Evolutionary conservation across 306 rosid genomes (phyloP).

Genomic region (Prosopis cineraria): DNA sequence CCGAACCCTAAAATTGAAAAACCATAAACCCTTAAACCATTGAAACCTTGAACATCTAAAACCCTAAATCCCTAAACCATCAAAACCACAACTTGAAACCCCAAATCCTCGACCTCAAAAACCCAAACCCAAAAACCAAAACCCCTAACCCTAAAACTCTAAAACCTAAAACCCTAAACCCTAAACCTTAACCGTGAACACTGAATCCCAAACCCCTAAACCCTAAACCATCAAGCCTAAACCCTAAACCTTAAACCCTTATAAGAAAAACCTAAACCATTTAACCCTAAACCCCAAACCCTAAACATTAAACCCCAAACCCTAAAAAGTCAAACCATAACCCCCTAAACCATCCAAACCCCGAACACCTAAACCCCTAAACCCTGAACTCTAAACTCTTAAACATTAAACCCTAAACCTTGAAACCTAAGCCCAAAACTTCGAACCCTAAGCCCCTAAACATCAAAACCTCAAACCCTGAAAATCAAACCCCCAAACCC

Average conservation of each 20-base stretch:
- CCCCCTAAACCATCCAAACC: not conserved
- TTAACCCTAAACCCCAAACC: not conserved
- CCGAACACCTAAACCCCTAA: not conserved
- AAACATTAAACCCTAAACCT: slow-evolving; percentile 8
- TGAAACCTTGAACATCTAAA: not conserved
- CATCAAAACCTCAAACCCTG: not conserved
- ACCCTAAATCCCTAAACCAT: not conserved
- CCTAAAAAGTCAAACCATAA: too few relatives aligned
- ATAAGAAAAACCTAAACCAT: not conserved
- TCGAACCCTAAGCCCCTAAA: not conserved
- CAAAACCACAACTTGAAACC: not conserved
- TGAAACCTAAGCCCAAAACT: slow-evolving; percentile 20
- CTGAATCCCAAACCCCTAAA: slow-evolving; percentile 15
- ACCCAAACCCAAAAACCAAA: slow-evolving; percentile 6
- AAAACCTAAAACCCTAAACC: slow-evolving; percentile 20
- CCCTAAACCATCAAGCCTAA: not conserved
- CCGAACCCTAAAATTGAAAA: not conserved
- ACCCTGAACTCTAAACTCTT: slow-evolving; percentile 9
- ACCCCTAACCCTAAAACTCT: slow-evolving; percentile 11
- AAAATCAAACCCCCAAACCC: slow-evolving; percentile 16
- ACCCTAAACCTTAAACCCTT: not conserved
- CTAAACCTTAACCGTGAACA: slow-evolving; percentile 23
- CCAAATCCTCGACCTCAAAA: slow-evolving; percentile 4
- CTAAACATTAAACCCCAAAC: not conserved
- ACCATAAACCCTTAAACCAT: not conserved